Evolutionary conservation across 2,329 filamentous ascomycete species (phyloP).

Genomic region (Cryphonectria naterciae): DNA sequence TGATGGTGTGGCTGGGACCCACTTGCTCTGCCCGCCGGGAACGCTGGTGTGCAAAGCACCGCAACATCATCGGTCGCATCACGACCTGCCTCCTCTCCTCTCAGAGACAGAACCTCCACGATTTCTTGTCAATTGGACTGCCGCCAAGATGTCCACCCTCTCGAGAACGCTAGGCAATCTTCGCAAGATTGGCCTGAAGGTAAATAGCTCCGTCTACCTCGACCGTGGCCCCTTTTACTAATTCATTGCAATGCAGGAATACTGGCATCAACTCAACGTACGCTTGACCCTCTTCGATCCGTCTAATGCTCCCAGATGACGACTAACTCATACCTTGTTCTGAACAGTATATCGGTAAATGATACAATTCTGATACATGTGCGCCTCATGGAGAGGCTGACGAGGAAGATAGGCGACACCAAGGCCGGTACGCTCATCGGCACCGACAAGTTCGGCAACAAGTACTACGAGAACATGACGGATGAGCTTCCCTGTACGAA

Average conservation of each 20-base stretch:
- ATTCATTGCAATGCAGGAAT: slow-evolving; percentile 66
- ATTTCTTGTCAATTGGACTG: slow-evolving; percentile 39
- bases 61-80: slow-evolving; percentile 32
- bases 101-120: slow-evolving; percentile 27
- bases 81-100: slow-evolving; percentile 31
- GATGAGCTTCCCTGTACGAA: slow-evolving; percentile 89
- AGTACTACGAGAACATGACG: slow-evolving; percentile 93
- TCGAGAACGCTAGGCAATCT: slow-evolving; percentile 84
- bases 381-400: slow-evolving; percentile 8
- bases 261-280: slow-evolving; percentile 91
- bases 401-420: slow-evolving; percentile 76
- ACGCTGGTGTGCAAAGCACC: slow-evolving; percentile 24
- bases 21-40: slow-evolving; percentile 20
- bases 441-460: slow-evolving; percentile 91
- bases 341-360: slow-evolving; percentile 59
- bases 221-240: slow-evolving; percentile 37
- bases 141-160: slow-evolving; percentile 82
- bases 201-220: slow-evolving; percentile 43
- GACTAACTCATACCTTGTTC: slow-evolving; percentile 31
- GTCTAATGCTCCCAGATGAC: slow-evolving; percentile 20
- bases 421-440: slow-evolving; percentile 89
- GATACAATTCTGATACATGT: background rate
- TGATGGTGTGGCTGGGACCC: slow-evolving; percentile 6
- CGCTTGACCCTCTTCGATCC: slow-evolving; percentile 45
- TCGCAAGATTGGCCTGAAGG: slow-evolving; percentile 87